A percentile compares a stretch with the other conserved stretches of the same genome.
phyloP scores from a whole-genome alignment of 805 yeast species.

The Metschnikowia lochheadii region DNA sequence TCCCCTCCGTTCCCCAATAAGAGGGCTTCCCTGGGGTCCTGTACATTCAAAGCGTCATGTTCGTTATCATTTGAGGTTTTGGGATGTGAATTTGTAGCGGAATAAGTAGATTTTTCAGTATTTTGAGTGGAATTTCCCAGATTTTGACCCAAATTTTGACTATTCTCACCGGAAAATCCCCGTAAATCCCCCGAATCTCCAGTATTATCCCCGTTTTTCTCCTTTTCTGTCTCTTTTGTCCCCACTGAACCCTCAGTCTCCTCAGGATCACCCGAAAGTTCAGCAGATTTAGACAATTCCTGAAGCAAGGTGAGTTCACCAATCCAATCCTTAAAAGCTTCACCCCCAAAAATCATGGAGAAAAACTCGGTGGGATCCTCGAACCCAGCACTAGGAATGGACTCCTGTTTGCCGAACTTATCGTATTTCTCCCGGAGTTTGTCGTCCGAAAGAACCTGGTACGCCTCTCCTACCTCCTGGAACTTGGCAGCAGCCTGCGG shows the following conservation, averaged over 20 bases:
- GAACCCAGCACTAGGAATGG: conserved; percentile 66
- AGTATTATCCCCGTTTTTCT: background rate
- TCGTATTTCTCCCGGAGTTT: conserved; percentile 64
- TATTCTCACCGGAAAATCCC: too few species aligned
- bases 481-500: conserved; percentile 42
- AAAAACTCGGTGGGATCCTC: conserved; percentile 65
- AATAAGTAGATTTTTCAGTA: too few species aligned
- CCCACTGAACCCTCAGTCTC: background rate
- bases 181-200: too few species aligned
- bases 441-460: conserved; percentile 70
- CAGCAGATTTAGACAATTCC: conserved; percentile 41
- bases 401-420: conserved; percentile 69
- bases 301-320: conserved; percentile 45
- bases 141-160: too few species aligned
- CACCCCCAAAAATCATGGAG: conserved; percentile 80
- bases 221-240: background rate
- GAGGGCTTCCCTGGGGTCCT: conserved; percentile 6
- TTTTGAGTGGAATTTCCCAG: too few species aligned
- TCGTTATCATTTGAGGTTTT: background rate
- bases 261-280: conserved; percentile 34
- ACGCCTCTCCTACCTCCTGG: conserved; percentile 60
- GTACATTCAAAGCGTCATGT: too few species aligned
- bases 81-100: too few species aligned
- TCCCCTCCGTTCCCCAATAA: conserved; percentile 15
- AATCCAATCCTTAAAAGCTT: conserved; percentile 65